phyloP scores from a whole-genome alignment of 768 basidiomycete genomes.

The Mycena capillaripes region DNA sequence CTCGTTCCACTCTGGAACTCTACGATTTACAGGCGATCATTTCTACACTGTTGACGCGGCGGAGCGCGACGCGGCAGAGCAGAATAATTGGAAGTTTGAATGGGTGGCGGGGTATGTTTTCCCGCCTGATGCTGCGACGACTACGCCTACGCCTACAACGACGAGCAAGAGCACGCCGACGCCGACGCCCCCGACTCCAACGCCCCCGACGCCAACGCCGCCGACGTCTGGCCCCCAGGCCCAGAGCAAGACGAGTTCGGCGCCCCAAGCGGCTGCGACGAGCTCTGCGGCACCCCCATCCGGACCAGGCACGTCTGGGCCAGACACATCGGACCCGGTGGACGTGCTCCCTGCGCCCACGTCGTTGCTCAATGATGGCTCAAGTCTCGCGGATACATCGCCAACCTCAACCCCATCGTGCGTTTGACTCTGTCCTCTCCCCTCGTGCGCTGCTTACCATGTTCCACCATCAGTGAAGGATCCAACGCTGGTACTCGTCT shows the following conservation, averaged over 20 bases:
- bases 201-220: too few relatives aligned
- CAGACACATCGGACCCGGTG: background rate
- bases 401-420: background rate
- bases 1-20: too few relatives aligned
- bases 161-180: background rate
- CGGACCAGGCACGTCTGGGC: too few relatives aligned
- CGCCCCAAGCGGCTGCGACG: too few relatives aligned
- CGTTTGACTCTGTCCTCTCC: background rate
- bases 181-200: background rate
- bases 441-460: too few relatives aligned
- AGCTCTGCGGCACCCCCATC: too few relatives aligned
- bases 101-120: slow-evolving; percentile 25
- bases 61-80: slow-evolving; percentile 7
- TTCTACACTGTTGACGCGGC: slow-evolving; percentile 13
- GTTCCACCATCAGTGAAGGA: too few relatives aligned
- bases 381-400: background rate
- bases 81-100: slow-evolving; percentile 12
- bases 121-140: background rate
- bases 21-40: slow-evolving; percentile 1
- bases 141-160: background rate
- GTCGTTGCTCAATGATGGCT: background rate
- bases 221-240: too few relatives aligned
- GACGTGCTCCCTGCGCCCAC: background rate
- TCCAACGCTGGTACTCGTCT: too few relatives aligned
- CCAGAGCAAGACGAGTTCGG: too few relatives aligned